Base-by-base conservation (phyloP, 2,329 filamentous ascomycete species). In the Hirsutella minnesotensis region DNA sequence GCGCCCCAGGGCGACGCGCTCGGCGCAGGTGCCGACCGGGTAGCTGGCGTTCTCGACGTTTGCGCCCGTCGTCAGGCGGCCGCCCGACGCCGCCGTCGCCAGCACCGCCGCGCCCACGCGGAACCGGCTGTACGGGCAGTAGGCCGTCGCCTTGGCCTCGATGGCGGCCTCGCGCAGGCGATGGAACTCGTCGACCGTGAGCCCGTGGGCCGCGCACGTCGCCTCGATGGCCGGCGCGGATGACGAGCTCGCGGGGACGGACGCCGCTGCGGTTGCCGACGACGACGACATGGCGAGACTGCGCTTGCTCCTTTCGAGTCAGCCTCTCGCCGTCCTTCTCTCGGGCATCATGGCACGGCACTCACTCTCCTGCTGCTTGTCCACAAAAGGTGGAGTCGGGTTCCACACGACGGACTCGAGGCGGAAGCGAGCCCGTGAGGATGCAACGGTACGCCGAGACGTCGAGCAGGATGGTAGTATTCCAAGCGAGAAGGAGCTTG, bases 1-100 rank as follows among this genome's bases (percentile, higher is more conserved):
- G 33, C 80, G 87, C 8, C 78, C 84, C 51, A 96, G 72, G 2
- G 86, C 88, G n/a, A 90, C 86, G 45, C 90, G 73, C 72, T 98
- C 92, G 13, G 92, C 92, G 62, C 92, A 96, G 3, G 86, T 94
- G n/a, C 87, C 87, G 5, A 95, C 89, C 0, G 92, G 90, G 59
- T 94, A 96, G 22, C 83, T 71, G 1, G 87, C 89, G 59, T 96
- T 95, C 67, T 98, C 92, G 47, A 96, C 79, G 59, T 95, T 95
- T 48, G 86, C 88, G 43, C 92, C 92, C 38, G 52, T 50, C 39
- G 59, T 56, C 39, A 59, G 47, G 41, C 53, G 49, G 3, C 72
- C 75, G 24, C 70, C 63, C 10, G 62, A 56, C 30, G 59, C 60
- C 24, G 70, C 63, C 10, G 62, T 56, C 31, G 60, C 60, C 48